Evolutionary conservation across 768 basidiomycete species (phyloP).

Genomic region (Clathrus columnatus): DNA sequence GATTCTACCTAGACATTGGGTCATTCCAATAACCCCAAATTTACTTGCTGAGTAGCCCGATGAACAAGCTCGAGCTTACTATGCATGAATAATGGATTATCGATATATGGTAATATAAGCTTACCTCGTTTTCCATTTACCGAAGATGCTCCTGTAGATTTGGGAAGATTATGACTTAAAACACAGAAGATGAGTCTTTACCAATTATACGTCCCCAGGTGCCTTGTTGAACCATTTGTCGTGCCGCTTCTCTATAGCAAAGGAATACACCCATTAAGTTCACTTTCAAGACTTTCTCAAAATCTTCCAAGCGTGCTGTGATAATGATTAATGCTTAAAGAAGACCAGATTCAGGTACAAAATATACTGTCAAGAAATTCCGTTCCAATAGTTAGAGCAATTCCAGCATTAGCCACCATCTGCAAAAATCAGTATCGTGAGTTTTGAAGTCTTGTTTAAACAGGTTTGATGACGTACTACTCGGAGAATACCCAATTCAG

Average conservation of each 20-base stretch:
- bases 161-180: constrained; percentile 8
- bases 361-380: background rate
- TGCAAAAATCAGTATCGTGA: constrained; percentile 8
- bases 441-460: background rate
- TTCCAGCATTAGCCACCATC: constrained; percentile 22
- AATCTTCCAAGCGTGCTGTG: constrained; percentile 15
- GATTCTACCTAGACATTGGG: constrained; percentile 23
- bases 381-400: constrained; percentile 6
- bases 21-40: constrained; percentile 35
- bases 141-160: constrained; percentile 25
- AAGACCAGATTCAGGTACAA: background rate
- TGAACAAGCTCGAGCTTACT: background rate
- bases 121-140: constrained; percentile 26
- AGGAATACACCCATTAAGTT: constrained; percentile 52
- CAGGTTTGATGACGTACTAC: constrained; percentile 12
- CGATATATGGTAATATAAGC: background rate
- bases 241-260: constrained; percentile 56
- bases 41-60: constrained; percentile 30
- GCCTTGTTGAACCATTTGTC: constrained; percentile 48
- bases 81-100: background rate
- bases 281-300: constrained; percentile 13
- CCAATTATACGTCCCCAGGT: constrained; percentile 50
- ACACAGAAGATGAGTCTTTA: constrained; percentile 6
- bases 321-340: background rate
- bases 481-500: constrained; percentile 22